Evolutionary conservation across 2,329 filamentous ascomycete species (phyloP).

Genomic region (Grosmannia penicillata): DNA sequence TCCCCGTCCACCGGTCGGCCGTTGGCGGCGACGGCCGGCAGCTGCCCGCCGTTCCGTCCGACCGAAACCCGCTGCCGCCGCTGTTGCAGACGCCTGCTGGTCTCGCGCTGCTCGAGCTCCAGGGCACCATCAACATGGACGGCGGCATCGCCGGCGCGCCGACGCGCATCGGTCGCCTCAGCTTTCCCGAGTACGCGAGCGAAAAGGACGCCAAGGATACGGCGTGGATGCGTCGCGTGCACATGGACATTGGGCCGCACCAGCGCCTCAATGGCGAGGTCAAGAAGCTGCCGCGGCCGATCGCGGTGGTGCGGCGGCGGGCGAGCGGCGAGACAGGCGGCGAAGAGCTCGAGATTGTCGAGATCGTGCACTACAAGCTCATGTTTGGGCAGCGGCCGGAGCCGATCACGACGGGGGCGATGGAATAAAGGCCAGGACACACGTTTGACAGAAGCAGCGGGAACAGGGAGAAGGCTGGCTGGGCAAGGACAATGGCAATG

Average conservation of each 20-base stretch:
- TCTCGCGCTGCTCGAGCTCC: conserved; percentile 79
- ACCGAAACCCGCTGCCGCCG: conserved; percentile 50
- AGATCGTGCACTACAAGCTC: conserved; percentile 77
- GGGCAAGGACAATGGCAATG: too few species aligned
- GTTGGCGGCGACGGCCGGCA: conserved; percentile 24
- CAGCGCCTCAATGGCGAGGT: conserved; percentile 83
- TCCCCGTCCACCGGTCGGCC: too few species aligned
- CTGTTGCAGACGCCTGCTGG: conserved; percentile 81
- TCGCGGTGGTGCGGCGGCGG: conserved; percentile 59
- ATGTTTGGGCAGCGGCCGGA: conserved; percentile 75
- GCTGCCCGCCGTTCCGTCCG: conserved; percentile 8
- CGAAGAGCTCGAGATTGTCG: conserved; percentile 63
- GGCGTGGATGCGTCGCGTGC: conserved; percentile 80
- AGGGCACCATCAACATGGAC: conserved; percentile 64
- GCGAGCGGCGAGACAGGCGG: conserved; percentile 20
- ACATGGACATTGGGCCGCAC: conserved; percentile 77
- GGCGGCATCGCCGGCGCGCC: conserved; percentile 9
- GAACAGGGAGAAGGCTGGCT: neutral
- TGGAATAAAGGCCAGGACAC: too few species aligned
- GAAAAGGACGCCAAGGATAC: conserved; percentile 28
- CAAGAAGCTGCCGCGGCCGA: conserved; percentile 64
- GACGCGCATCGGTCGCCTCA: conserved; percentile 26
- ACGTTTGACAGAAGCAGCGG: neutral
- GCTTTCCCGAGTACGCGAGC: conserved; percentile 43
- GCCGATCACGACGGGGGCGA: conserved; percentile 47